phyloP scores from a whole-genome alignment of 768 basidiomycete genomes.

The Asterophora parasitica region DNA sequence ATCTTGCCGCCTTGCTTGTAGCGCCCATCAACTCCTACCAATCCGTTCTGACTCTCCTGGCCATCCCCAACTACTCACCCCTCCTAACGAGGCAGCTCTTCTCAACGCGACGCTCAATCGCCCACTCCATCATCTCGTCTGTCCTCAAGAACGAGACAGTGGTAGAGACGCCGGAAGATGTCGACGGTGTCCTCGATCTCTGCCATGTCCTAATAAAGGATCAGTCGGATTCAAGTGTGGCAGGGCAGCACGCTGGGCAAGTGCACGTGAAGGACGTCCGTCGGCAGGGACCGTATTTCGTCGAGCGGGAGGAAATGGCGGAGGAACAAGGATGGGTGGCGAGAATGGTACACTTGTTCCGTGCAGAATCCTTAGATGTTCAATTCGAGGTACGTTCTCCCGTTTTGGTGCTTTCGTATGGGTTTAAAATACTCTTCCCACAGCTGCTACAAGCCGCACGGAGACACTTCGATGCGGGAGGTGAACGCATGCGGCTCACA shows the following conservation, averaged over 20 bases:
- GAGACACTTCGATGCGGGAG: slow-evolving; percentile 84
- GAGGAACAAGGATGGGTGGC: slow-evolving; percentile 99
- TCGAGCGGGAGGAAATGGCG: slow-evolving; percentile 87
- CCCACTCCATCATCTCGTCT: slow-evolving; percentile 90
- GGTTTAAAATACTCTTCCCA: slow-evolving; percentile 1
- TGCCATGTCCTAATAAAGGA: slow-evolving; percentile 92
- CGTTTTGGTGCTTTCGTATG: slow-evolving; percentile 18
- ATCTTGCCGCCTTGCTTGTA: slow-evolving; percentile 87
- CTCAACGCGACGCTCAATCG: slow-evolving; percentile 85
- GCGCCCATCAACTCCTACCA: slow-evolving; percentile 96
- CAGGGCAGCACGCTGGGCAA: slow-evolving; percentile 26
- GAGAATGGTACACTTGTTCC: slow-evolving; percentile 94
- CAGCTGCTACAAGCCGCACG: slow-evolving; percentile 90
- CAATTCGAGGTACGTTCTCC: slow-evolving; percentile 73
- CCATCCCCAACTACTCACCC: slow-evolving; percentile 84
- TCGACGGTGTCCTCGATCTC: slow-evolving; percentile 87
- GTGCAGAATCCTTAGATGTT: slow-evolving; percentile 76
- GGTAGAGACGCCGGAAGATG: slow-evolving; percentile 91
- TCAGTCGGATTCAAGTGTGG: slow-evolving; percentile 50
- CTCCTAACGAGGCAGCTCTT: slow-evolving; percentile 85
- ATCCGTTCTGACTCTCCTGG: slow-evolving; percentile 95
- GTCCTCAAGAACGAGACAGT: slow-evolving; percentile 96
- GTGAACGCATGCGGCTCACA: slow-evolving; percentile 93
- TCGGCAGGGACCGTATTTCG: slow-evolving; percentile 52
- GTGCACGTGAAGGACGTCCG: slow-evolving; percentile 40